Evolutionary conservation across 1,284 basidiomycete species (phyloP), one percentile per base, ranked within the genome.

Genomic region (Melampsora americana): DNA sequence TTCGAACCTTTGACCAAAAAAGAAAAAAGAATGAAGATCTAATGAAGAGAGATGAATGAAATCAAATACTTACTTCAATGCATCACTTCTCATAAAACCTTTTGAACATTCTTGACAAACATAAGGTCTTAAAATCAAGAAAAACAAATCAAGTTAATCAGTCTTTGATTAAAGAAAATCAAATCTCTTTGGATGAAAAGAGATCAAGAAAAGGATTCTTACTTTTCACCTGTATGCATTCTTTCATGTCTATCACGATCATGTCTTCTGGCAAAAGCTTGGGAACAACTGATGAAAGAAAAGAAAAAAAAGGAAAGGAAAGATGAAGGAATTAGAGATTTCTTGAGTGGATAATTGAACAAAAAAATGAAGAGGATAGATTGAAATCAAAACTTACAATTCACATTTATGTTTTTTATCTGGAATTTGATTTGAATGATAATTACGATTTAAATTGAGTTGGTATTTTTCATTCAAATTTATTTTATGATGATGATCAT

Each of bases 161-260:
- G n/a, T n/a, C n/a, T n/a, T n/a, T n/a, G n/a, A n/a, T n/a, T n/a
- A n/a, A n/a, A n/a, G n/a, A n/a, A n/a, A n/a, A n/a, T n/a, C n/a
- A n/a, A n/a, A n/a, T n/a, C n/a, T n/a, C n/a, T n/a, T n/a, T n/a
- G n/a, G n/a, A n/a, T n/a, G n/a, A n/a, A n/a, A n/a, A n/a, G n/a
- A n/a, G n/a, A n/a, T n/a, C 9, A n/a, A 69, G 56, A n/a, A 59
- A 32, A 35, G 44, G 32, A 59, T 26, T 42, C 71, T n/a, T 39
- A 73, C 71, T 73, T 73, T 73, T 73, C 71, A 66, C 71, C 71
- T 26, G 71, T 73, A 23, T 73, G 71, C 71, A 73, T 73, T 66
- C 71, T 73, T 60, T 73, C 60, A 50, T 73, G 71, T 32, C 71
- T 23, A 48, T 73, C 71, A 18, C 71, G 71, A 23, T 73, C 71